Percentiles rank a stretch among this genome's conserved stretches.
Conservation (phyloP, 805 yeast species). For the Wickerhamomyces ciferrii region DNA sequence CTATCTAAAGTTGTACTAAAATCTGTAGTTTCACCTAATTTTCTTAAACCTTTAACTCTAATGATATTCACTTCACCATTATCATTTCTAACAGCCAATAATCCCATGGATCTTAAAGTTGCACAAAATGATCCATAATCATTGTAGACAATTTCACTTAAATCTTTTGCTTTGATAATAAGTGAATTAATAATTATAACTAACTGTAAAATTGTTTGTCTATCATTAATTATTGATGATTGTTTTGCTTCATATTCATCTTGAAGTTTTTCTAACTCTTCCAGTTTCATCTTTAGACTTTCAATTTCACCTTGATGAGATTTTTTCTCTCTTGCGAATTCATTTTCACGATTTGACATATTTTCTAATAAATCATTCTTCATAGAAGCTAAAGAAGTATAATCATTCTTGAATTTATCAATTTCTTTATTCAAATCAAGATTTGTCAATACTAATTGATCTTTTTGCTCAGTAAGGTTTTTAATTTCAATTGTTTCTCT, state of each 20-base stretch:
- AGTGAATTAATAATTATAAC: slow-evolving; percentile 26
- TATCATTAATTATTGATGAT: slow-evolving; percentile 2
- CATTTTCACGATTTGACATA: slow-evolving; percentile 60
- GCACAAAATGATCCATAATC: slow-evolving; percentile 15
- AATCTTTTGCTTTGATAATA: slow-evolving; percentile 32
- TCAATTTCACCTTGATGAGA: slow-evolving; percentile 45
- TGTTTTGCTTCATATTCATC: slow-evolving; percentile 37
- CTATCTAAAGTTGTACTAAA: slow-evolving; percentile 31
- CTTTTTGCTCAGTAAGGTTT: not conserved
- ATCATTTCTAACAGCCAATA: slow-evolving; percentile 48
- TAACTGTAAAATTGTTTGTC: slow-evolving; percentile 24
- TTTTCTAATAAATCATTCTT: slow-evolving; percentile 64
- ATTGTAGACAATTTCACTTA: slow-evolving; percentile 32
- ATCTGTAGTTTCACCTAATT: slow-evolving; percentile 29
- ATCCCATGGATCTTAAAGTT: slow-evolving; percentile 47
- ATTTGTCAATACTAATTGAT: not conserved
- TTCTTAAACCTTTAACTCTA: slow-evolving; percentile 75
- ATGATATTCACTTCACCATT: slow-evolving; percentile 44
- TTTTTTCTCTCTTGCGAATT: slow-evolving; percentile 49
- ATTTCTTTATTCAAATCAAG: not conserved
- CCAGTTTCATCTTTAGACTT: slow-evolving; percentile 35
- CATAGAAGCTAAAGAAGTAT: slow-evolving; percentile 26
- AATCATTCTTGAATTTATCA: slow-evolving; percentile 9
- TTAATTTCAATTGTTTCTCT: not conserved
- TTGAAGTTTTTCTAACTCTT: slow-evolving; percentile 43